These are phyloP conservation scores for Salvia sclarea DNA, from an alignment of 305 asterid species.

Conservation along the genomic window DNA sequence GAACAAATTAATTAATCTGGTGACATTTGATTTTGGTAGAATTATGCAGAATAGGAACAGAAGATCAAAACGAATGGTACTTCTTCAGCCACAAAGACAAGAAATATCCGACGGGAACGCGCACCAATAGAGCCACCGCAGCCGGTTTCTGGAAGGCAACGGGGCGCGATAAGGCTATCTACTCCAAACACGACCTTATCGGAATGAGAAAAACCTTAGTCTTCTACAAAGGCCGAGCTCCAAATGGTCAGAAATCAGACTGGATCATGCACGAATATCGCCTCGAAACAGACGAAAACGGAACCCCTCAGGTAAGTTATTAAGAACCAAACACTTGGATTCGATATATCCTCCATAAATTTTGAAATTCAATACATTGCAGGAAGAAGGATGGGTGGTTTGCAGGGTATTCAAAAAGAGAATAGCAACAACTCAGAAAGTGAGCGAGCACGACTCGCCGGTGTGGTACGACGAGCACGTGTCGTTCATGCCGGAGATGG, in stretches of 20 bases:
- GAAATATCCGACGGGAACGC: slow-evolving; percentile 84
- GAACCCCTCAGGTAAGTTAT: slow-evolving; percentile 63
- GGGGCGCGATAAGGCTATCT: slow-evolving; percentile 82
- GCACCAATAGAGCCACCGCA: slow-evolving; percentile 81
- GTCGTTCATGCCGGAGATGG: slow-evolving; percentile 66
- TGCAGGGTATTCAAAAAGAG: slow-evolving; percentile 82
- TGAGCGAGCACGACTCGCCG: slow-evolving; percentile 68
- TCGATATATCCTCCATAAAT: neutral
- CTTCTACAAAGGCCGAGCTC: slow-evolving; percentile 82
- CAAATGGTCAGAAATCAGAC: slow-evolving; percentile 85
- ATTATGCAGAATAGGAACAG: slow-evolving; percentile 80
- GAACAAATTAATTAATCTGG: too few species aligned
- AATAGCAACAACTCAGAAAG: slow-evolving; percentile 49
- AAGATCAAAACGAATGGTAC: slow-evolving; percentile 80
- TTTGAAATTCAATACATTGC: neutral
- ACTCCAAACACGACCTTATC: slow-evolving; percentile 63
- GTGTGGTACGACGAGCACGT: slow-evolving; percentile 81
- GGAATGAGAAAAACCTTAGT: slow-evolving; percentile 91
- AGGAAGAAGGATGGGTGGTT: slow-evolving; percentile 98
- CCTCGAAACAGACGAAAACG: slow-evolving; percentile 74
- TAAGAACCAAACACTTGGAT: too few species aligned
- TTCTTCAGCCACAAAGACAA: slow-evolving; percentile 90
- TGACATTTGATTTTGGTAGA: slow-evolving; percentile 39
- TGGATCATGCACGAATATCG: slow-evolving; percentile 97
- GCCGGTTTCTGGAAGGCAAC: slow-evolving; percentile 97